phyloP scores from a whole-genome alignment of 495 filamentous ascomycete species.

The Usnea hakonensis region DNA sequence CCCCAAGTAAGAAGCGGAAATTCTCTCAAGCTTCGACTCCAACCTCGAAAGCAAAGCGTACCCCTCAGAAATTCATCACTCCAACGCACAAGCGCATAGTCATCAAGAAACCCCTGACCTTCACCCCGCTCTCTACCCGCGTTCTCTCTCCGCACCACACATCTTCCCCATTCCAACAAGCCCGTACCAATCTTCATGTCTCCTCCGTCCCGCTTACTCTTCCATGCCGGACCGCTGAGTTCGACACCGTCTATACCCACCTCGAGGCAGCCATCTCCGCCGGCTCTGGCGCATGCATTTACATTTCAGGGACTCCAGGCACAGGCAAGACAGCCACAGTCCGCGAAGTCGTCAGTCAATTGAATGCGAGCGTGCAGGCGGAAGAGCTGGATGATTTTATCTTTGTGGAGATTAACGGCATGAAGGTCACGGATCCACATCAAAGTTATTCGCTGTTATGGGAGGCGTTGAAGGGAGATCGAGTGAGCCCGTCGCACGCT shows the following conservation, averaged over 20 bases:
- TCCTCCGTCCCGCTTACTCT: constrained; percentile 82
- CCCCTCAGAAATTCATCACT: constrained; percentile 51
- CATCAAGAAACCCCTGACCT: constrained; percentile 87
- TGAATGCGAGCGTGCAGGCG: constrained; percentile 72
- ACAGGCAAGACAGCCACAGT: constrained; percentile 98
- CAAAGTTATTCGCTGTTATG: constrained; percentile 93
- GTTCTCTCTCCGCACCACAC: constrained; percentile 68
- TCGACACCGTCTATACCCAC: constrained; percentile 82
- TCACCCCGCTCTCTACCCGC: constrained; percentile 87
- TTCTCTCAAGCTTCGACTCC: constrained; percentile 40
- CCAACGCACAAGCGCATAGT: constrained; percentile 70
- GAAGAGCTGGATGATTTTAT: constrained; percentile 99
- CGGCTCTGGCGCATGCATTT: constrained; percentile 90
- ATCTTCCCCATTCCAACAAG: constrained; percentile 83
- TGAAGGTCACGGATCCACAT: constrained; percentile 98
- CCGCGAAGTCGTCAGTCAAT: constrained; percentile 82
- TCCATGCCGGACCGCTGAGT: constrained; percentile 89
- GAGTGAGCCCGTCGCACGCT: constrained; percentile 86
- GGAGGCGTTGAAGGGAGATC: constrained; percentile 90
- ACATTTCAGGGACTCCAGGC: constrained; percentile 98
- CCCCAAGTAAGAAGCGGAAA: constrained; percentile 54
- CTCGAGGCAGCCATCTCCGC: constrained; percentile 92
- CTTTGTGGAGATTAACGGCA: constrained; percentile 99
- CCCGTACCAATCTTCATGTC: constrained; percentile 83
- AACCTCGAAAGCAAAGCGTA: constrained; percentile 52